Percentiles rank a stretch among this genome's conserved stretches.
phyloP scores from a whole-genome alignment of 352 stramenopile species.

The Globisporangium paroecandrum region DNA sequence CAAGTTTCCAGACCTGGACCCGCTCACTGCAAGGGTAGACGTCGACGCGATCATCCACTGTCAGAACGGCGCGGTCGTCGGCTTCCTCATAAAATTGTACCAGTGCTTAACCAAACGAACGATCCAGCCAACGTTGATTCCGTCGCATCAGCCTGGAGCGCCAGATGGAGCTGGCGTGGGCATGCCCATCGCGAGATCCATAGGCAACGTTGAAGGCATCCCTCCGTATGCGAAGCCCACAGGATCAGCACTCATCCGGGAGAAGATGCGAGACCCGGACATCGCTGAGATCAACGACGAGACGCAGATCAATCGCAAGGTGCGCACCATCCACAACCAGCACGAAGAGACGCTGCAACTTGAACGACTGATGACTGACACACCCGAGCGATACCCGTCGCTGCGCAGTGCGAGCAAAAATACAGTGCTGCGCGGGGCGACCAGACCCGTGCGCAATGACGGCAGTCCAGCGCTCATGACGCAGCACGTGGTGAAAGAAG shows the following conservation, averaged over 20 bases:
- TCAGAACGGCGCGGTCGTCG: slow-evolving; percentile 82
- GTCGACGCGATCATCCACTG: slow-evolving; percentile 88
- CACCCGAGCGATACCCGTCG: slow-evolving; percentile 61
- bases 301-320: slow-evolving; percentile 56
- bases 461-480: slow-evolving; percentile 51
- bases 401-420: slow-evolving; percentile 57
- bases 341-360: slow-evolving; percentile 82
- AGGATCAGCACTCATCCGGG: slow-evolving; percentile 75
- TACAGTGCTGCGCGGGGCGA: slow-evolving; percentile 56
- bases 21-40: slow-evolving; percentile 44
- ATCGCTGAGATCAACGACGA: slow-evolving; percentile 74
- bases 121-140: slow-evolving; percentile 54
- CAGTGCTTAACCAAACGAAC: slow-evolving; percentile 88
- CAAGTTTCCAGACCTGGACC: slow-evolving; percentile 70
- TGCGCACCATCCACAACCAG: slow-evolving; percentile 56
- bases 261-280: slow-evolving; percentile 75
- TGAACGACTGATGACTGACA: slow-evolving; percentile 59
- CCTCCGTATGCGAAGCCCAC: slow-evolving; percentile 84
- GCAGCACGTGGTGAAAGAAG: slow-evolving; percentile 82
- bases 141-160: slow-evolving; percentile 11
- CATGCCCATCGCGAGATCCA: slow-evolving; percentile 24
- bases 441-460: slow-evolving; percentile 68
- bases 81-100: slow-evolving; percentile 87
- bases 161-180: slow-evolving; percentile 4
- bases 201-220: slow-evolving; percentile 39